Conservation (phyloP, 2,329 filamentous ascomycete genomes). For the Aureobasidium sp. region DNA sequence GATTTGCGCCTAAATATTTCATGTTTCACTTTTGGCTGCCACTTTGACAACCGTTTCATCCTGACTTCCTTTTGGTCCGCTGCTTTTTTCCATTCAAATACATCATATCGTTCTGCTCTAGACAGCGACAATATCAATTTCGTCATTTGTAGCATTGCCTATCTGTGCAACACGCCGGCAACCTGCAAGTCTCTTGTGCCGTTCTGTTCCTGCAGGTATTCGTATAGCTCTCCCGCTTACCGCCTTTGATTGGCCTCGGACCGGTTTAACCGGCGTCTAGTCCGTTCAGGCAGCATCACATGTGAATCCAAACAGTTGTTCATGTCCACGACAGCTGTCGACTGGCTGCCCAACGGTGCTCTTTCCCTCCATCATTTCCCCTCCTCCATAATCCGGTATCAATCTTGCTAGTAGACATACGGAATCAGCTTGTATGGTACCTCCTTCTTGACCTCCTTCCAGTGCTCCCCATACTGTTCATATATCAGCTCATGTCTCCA, state of each 20-base stretch:
- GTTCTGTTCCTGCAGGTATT: neutral
- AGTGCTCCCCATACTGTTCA: constrained; percentile 19
- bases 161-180: too few species aligned
- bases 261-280: neutral
- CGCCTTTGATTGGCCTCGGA: neutral
- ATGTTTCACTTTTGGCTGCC: neutral
- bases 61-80: neutral
- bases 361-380: neutral
- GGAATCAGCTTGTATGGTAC: constrained; percentile 21
- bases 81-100: neutral
- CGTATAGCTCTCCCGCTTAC: neutral
- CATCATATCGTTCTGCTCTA: neutral
- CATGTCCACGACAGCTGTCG: neutral
- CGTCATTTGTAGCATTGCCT: neutral
- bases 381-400: neutral
- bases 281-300: neutral
- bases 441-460: constrained; percentile 17
- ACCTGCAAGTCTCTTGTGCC: neutral
- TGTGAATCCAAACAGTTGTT: neutral
- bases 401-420: constrained; percentile 16
- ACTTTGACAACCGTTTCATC: neutral
- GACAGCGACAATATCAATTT: neutral
- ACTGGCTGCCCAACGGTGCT: neutral
- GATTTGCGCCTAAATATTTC: neutral
- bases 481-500: neutral